Base-by-base conservation (phyloP, 2,329 filamentous ascomycete species). In the Trichoderma oligosporum region DNA sequence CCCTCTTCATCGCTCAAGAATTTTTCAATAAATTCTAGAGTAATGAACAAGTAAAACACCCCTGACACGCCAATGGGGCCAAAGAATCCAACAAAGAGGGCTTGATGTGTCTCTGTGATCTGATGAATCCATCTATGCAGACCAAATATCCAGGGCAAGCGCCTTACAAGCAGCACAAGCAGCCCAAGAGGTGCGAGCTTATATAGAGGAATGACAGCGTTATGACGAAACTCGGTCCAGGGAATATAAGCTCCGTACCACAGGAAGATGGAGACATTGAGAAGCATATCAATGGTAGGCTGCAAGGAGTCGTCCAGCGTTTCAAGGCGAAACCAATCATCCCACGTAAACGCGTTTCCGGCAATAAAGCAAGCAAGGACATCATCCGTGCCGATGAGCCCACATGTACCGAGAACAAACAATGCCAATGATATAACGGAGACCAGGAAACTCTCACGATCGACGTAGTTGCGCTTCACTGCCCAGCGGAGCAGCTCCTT, bases 311-410 rank as follows among this genome's bases (percentile, higher is more conserved):
- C 93, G 64, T 96, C 92, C 64, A 87, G 76, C 0, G 92, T 97
- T 70, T 95, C 89, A 1, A 93, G 76, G 0, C 92, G 87, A 72
- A 96, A 97, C 91, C 90, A 95, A 72, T 96, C 91, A 68, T 96
- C 91, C 85, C 90, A 93, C 0, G 90, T 96, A 64, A 97, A 96
- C 1, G 83, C 83, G 66, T 96, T 96, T 1, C 92, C 92, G 2
- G 92, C 92, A 64, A 96, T 86, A 68, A 97, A 97, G 73, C 91
- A 96, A 1, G 92, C 91, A 6, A 97, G 78, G 1, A 96, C 88
- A 67, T 97, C 92, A 67, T 96, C 91, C 33, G 86, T 93, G 1
- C 91, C 91, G 47, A 96, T 82, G 78, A 96, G 81, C 1, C 91
- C 91, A 61, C 89, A 92, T 0, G 91, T 96, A 0, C 91, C 91